These are phyloP conservation scores for Amanita pallidorosea DNA, from an alignment of 768 basidiomycete species.

Conservation along the genomic window DNA sequence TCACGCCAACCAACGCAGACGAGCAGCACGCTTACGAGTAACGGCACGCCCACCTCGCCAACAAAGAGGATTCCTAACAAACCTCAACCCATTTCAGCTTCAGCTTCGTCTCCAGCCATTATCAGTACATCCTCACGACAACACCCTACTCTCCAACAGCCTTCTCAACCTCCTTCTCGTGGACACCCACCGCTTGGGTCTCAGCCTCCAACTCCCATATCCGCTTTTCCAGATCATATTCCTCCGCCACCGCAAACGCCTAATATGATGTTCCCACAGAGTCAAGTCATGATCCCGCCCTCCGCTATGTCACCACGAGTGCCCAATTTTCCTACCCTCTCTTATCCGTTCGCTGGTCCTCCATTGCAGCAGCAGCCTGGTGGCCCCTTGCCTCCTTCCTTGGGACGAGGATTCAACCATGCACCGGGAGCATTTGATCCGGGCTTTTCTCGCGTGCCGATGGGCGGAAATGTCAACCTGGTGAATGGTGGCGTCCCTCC, in stretches of 20 bases:
- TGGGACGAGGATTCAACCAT: conserved; percentile 24
- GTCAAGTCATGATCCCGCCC: conserved; percentile 31
- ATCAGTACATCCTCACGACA: conserved; percentile 20
- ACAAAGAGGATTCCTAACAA: conserved; percentile 57
- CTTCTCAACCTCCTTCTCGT: conserved; percentile 11
- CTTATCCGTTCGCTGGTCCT: conserved; percentile 40
- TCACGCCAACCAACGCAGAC: conserved; percentile 25
- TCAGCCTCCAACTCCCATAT: conserved; percentile 40
- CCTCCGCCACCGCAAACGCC: conserved; percentile 31
- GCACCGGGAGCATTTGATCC: conserved; percentile 35
- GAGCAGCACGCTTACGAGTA: conserved; percentile 15
- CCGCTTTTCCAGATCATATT: conserved; percentile 34
- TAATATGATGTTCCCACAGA: conserved; percentile 33
- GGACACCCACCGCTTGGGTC: conserved; percentile 20
- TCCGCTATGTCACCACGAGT: conserved; percentile 45
- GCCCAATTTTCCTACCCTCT: conserved; percentile 37
- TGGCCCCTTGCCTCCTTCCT: conserved; percentile 27
- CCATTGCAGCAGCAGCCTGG: conserved; percentile 27
- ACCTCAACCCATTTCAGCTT: conserved; percentile 16
- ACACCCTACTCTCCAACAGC: conserved; percentile 15
- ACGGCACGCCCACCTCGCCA: conserved; percentile 25
- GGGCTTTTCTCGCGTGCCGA: conserved; percentile 32
- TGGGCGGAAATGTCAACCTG: conserved; percentile 13
- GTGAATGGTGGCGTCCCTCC: conserved; percentile 14
- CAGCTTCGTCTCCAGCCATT: conserved; percentile 13